A percentile compares a stretch with the other conserved stretches of the same genome.
Conservation (phyloP, 192 early-diverging fungal species). For the Coemansia umbellata region DNA sequence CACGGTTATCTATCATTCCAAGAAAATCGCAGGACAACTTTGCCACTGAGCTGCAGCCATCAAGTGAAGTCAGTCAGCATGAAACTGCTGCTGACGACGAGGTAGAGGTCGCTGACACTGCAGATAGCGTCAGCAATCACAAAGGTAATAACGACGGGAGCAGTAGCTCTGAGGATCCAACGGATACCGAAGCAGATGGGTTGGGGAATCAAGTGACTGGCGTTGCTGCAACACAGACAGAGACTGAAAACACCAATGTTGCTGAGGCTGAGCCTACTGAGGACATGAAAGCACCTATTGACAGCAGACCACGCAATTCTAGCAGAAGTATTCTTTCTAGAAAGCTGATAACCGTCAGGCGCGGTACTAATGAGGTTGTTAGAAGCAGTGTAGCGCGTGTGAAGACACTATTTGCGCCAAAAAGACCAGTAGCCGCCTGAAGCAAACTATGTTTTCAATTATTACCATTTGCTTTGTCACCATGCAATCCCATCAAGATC, state of each 20-base stretch:
- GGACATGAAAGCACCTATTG: not conserved
- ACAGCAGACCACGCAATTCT: conserved; percentile 7
- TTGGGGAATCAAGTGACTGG: too few species aligned
- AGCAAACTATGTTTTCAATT: not conserved
- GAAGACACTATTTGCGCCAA: conserved; percentile 40
- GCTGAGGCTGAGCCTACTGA: not conserved
- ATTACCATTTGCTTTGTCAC: not conserved
- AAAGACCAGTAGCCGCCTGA: conserved; percentile 16
- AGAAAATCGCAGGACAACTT: conserved; percentile 4
- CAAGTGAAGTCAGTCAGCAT: not conserved
- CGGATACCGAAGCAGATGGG: too few species aligned
- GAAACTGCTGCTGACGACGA: conserved; percentile 1
- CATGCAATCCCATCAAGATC: not conserved
- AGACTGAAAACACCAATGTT: not conserved
- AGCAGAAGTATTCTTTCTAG: conserved; percentile 6
- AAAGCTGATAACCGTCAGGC: conserved; percentile 23
- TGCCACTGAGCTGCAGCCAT: not conserved
- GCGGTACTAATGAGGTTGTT: conserved; percentile 36
- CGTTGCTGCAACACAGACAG: too few species aligned
- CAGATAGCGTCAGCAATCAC: not conserved
- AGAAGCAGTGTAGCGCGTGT: conserved; percentile 44
- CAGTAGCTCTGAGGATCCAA: too few species aligned
- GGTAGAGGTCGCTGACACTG: not conserved
- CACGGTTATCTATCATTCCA: conserved; percentile 17
- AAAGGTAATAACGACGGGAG: not conserved